phyloP scores from a whole-genome alignment of 2,329 filamentous ascomycete species.

The Alternaria sp. region DNA sequence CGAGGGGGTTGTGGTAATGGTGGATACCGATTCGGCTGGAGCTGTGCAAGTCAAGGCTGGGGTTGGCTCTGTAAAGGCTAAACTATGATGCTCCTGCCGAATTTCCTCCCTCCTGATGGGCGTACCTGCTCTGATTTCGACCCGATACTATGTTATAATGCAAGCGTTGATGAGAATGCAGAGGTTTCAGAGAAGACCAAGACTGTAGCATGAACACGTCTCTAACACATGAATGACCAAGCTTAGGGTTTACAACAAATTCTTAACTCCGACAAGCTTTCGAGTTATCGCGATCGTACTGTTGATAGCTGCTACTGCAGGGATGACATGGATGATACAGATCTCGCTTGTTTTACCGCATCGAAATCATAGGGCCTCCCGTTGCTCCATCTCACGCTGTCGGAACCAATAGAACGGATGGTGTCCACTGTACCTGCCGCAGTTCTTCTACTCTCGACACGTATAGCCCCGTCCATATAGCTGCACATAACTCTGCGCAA shows the following conservation, averaged over 20 bases:
- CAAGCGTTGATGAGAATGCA: neutral
- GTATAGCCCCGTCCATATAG: neutral
- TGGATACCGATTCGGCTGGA: conserved; percentile 41
- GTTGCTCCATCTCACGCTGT: neutral
- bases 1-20: conserved; percentile 44
- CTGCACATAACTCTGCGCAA: neutral
- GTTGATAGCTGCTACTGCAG: neutral
- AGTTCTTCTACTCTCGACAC: neutral
- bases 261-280: neutral
- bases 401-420: neutral
- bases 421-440: neutral
- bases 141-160: neutral
- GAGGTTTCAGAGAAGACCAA: neutral
- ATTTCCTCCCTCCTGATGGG: neutral
- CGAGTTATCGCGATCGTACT: neutral
- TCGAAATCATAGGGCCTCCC: neutral
- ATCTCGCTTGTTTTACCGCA: conserved; percentile 3
- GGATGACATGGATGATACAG: neutral
- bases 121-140: neutral
- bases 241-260: neutral
- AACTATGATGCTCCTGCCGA: conserved; percentile 20
- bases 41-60: conserved; percentile 46
- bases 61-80: conserved; percentile 40
- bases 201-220: neutral
- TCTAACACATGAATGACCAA: neutral